phyloP scores from a whole-genome alignment of 1,284 basidiomycete genomes.

The Ganoderma lucidum region DNA sequence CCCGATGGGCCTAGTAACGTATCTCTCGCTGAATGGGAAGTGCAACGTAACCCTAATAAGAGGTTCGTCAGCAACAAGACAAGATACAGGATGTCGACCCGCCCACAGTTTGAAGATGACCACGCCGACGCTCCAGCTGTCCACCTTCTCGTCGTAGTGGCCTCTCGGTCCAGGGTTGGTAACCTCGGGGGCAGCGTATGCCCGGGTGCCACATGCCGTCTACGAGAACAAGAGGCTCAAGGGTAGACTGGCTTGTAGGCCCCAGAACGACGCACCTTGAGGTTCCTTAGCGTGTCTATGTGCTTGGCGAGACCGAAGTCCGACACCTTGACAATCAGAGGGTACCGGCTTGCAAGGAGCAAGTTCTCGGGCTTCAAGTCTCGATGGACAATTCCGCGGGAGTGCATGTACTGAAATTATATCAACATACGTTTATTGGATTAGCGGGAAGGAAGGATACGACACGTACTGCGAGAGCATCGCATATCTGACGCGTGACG shows the following conservation, averaged over 20 bases:
- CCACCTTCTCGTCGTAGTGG: constrained; percentile 9
- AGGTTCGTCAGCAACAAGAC: not conserved
- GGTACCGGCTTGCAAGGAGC: constrained; percentile 70
- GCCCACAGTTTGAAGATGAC: constrained; percentile 6
- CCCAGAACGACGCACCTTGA: constrained; percentile 55
- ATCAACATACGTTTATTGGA: constrained; percentile 1
- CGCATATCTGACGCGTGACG: constrained; percentile 78
- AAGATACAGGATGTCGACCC: not conserved
- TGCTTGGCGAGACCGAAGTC: constrained; percentile 95
- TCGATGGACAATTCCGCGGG: constrained; percentile 81
- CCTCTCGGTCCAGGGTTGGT: not conserved
- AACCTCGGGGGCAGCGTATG: constrained; percentile 11
- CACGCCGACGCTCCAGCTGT: constrained; percentile 17
- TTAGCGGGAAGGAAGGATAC: constrained; percentile 1
- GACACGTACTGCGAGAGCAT: constrained; percentile 67
- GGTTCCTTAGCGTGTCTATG: constrained; percentile 75
- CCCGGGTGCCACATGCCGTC: constrained; percentile 12
- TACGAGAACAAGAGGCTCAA: not conserved
- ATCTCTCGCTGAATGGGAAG: not conserved
- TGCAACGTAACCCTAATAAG: not conserved
- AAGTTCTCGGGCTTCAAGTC: constrained; percentile 95
- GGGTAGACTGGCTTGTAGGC: no score
- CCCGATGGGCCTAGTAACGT: not conserved
- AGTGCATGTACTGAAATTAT: constrained; percentile 71
- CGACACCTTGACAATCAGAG: constrained; percentile 82